Percentiles rank a stretch among this genome's conserved stretches.
Conservation (phyloP, 1,284 basidiomycete genomes). For the Inonotus obliquus region DNA sequence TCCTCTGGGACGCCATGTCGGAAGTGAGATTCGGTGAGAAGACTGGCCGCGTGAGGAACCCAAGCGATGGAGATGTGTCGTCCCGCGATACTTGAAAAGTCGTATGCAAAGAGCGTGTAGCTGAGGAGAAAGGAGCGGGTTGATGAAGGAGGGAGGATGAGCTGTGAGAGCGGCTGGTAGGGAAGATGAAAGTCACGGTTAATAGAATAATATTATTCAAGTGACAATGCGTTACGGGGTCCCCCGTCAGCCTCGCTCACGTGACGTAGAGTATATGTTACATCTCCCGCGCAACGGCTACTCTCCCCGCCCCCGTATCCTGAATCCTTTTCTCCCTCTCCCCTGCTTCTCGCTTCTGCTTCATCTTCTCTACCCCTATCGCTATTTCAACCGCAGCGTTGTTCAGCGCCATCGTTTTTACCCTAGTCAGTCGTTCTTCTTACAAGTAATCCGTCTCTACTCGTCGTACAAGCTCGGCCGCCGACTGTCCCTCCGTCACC, state of each 20-base stretch:
- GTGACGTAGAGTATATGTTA: background rate
- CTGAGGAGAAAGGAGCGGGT: background rate
- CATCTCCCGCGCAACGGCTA: background rate
- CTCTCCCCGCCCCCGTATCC: no score
- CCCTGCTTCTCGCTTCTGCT: background rate
- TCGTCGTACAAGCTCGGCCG: background rate
- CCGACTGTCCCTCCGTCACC: background rate
- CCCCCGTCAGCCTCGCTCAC: background rate
- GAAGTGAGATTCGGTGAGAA: background rate
- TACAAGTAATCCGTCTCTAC: background rate
- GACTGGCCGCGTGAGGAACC: background rate
- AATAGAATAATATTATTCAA: no score
- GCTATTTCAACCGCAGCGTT: background rate
- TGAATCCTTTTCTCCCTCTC: background rate
- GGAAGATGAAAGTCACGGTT: background rate
- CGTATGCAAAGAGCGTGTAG: conserved; percentile 5
- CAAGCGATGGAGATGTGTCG: conserved; percentile 7
- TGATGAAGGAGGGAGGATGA: background rate
- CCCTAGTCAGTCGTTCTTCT: background rate
- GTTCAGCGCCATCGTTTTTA: background rate
- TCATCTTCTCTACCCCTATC: background rate
- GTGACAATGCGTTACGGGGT: background rate
- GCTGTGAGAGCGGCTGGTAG: background rate
- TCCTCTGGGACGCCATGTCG: conserved; percentile 12
- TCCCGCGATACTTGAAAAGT: conserved; percentile 16